phyloP scores from a whole-genome alignment of 164 flowering plant species.

The Vitis rotundifolia region DNA sequence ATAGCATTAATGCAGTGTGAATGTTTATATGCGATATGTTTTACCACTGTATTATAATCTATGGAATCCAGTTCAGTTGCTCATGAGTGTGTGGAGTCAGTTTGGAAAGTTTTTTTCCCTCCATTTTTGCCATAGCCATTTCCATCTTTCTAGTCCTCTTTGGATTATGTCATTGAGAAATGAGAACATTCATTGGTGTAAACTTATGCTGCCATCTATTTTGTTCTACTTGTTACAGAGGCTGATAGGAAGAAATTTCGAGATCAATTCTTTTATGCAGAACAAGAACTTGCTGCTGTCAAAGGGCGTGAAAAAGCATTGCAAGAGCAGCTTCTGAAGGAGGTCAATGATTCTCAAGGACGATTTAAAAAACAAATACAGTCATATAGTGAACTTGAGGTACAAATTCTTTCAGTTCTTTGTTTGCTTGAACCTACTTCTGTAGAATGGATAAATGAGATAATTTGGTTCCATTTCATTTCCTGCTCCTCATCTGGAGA shows the following conservation, averaged over 20 bases:
- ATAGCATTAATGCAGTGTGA: background rate
- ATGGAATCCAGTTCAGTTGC: background rate
- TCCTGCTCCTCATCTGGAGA: background rate
- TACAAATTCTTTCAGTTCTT: conserved; percentile 11
- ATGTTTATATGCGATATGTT: background rate
- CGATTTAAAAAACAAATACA: conserved; percentile 57
- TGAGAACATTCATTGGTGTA: background rate
- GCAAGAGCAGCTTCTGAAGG: conserved; percentile 76
- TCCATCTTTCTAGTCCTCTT: background rate
- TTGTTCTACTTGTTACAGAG: conserved; percentile 44
- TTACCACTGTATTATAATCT: background rate
- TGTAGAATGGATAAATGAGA: background rate
- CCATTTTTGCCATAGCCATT: background rate
- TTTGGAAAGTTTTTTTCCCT: background rate
- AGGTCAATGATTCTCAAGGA: conserved; percentile 64
- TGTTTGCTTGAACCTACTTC: no score
- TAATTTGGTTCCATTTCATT: background rate
- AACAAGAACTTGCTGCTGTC: conserved; percentile 97
- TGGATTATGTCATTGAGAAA: background rate
- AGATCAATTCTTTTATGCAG: conserved; percentile 55
- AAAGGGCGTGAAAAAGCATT: conserved; percentile 73
- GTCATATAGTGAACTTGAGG: conserved; percentile 71
- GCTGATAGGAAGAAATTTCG: conserved; percentile 64
- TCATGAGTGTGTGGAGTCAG: background rate
- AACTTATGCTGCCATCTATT: background rate